Conservation (phyloP, 768 basidiomycete genomes). For the Amanita fuliginea region DNA sequence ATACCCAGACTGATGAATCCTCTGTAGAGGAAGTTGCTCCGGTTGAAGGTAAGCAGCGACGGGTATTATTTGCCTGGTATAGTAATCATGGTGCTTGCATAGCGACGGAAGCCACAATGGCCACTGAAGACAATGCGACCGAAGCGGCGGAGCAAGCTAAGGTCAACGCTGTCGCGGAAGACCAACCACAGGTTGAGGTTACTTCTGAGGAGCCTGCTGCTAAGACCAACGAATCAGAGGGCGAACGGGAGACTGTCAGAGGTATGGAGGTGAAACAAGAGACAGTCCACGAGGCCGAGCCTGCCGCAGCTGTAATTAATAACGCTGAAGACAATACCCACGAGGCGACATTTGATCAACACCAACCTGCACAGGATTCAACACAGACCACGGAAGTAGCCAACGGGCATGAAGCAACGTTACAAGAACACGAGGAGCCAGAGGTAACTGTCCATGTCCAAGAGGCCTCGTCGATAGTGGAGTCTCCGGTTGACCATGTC, state of each 20-base stretch:
- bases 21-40: neutral
- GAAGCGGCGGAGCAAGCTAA: neutral
- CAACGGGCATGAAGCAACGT: neutral
- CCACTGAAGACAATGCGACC: neutral
- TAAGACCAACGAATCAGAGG: neutral
- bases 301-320: neutral
- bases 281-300: conserved; percentile 1
- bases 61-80: neutral
- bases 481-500: neutral
- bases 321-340: neutral
- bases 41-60: neutral
- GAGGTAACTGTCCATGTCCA: neutral
- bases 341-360: neutral
- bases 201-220: neutral
- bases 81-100: neutral
- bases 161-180: neutral
- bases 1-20: neutral
- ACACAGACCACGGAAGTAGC: neutral
- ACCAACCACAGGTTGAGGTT: neutral
- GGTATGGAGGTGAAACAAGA: neutral
- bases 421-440: neutral
- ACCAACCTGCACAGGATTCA: neutral
- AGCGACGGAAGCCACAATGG: neutral
- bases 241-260: neutral
- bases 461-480: neutral